Evolutionary conservation across 2,329 filamentous ascomycete species (phyloP).

Genomic region (Madurella mycetomatis): DNA sequence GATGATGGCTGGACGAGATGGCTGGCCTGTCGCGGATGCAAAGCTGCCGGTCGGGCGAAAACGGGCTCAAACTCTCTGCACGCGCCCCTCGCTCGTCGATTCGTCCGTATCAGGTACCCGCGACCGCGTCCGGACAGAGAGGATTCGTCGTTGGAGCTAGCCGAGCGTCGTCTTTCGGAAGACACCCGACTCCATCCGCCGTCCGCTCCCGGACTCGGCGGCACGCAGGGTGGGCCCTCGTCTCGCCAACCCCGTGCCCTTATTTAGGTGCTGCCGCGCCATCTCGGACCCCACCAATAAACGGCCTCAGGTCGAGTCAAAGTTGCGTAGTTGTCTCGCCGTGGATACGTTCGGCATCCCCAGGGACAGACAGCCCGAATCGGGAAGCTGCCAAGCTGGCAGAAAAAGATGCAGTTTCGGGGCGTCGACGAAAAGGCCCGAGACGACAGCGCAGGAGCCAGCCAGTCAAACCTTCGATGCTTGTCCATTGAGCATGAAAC

Average conservation of each 20-base stretch:
- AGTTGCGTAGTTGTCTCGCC: constrained; percentile 7
- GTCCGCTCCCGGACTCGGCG: constrained; percentile 12
- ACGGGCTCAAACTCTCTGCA: background rate
- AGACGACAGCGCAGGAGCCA: background rate
- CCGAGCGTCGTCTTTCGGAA: constrained; percentile 2
- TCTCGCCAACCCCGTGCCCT: constrained; percentile 7
- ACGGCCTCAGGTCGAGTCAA: background rate
- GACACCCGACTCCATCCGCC: constrained; percentile 4
- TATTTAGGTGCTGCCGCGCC: background rate
- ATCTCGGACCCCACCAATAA: constrained; percentile 13
- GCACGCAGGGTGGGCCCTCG: background rate
- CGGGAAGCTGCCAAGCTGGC: constrained; percentile 3
- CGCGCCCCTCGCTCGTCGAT: background rate
- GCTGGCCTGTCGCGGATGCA: background rate
- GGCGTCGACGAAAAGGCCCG: constrained; percentile 3
- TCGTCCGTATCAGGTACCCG: constrained; percentile 8
- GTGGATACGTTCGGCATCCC: background rate
- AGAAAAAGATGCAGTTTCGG: constrained; percentile 7
- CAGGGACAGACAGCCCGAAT: constrained; percentile 5
- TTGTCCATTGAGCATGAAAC: constrained; percentile 5
- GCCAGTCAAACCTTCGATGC: background rate
- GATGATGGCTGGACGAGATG: background rate
- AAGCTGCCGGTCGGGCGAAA: constrained; percentile 5
- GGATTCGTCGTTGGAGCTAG: background rate
- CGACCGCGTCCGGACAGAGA: constrained; percentile 5